A percentile compares a stretch with the other conserved stretches of the same genome.
These are phyloP conservation scores for Halophytophthora polymorphica DNA, from an alignment of 352 stramenopile species.

Conservation along the genomic window DNA sequence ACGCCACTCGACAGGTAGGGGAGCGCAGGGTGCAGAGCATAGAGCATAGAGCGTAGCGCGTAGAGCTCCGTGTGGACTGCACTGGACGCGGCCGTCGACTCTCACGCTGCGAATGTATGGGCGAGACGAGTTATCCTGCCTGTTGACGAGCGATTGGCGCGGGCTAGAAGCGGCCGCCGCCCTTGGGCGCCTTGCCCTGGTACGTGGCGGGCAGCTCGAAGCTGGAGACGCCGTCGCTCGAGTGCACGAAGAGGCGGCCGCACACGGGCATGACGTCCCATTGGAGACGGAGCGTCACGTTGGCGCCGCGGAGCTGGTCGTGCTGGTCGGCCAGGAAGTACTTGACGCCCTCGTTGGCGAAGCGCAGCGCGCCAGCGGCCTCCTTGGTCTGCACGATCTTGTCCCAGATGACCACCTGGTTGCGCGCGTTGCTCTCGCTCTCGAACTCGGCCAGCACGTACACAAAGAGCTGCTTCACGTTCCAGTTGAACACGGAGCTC, in stretches of 20 bases:
- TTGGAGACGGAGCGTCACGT: constrained; percentile 79
- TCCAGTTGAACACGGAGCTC: constrained; percentile 89
- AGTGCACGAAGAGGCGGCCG: constrained; percentile 71
- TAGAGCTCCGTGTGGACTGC: too few relatives aligned
- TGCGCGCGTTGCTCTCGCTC: constrained; percentile 57
- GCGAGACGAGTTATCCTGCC: background rate
- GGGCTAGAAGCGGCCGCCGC: constrained; percentile 26
- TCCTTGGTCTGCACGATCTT: constrained; percentile 76
- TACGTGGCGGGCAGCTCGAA: constrained; percentile 69
- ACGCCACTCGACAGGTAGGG: too few relatives aligned
- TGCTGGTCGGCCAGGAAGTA: constrained; percentile 82
- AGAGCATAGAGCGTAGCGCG: too few relatives aligned
- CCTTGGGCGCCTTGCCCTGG: constrained; percentile 58
- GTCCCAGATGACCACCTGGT: constrained; percentile 87
- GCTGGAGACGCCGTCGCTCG: constrained; percentile 33
- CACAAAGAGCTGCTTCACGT: constrained; percentile 89
- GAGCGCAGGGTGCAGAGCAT: too few relatives aligned
- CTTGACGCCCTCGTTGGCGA: constrained; percentile 68
- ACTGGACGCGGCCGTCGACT: too few relatives aligned
- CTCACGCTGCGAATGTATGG: background rate
- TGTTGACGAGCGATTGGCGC: background rate
- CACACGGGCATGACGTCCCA: constrained; percentile 88
- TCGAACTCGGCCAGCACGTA: constrained; percentile 84
- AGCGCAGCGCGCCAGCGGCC: constrained; percentile 39
- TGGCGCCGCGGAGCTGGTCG: constrained; percentile 70